Percentiles rank a stretch among this genome's conserved stretches.
Conservation (phyloP, 2,329 filamentous ascomycete species). For the Diaporthe caulivora region DNA sequence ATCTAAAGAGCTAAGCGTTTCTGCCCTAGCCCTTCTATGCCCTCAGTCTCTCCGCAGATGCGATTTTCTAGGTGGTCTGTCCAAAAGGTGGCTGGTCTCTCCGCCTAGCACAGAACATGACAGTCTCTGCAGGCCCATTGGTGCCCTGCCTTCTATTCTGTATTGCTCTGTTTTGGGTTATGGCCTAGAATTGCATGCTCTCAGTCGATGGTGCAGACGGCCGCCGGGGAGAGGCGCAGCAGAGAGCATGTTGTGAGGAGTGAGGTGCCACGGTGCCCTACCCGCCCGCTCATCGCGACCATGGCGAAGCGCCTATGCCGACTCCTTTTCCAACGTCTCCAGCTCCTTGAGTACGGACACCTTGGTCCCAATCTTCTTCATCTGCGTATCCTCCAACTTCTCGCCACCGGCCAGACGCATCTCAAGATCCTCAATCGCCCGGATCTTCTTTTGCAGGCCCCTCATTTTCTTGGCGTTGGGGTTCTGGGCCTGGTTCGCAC, state of each 20-base stretch:
- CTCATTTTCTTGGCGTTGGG: conserved; percentile 96
- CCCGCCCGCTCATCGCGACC: neutral
- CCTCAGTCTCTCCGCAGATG: conserved; percentile 11
- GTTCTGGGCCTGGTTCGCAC: conserved; percentile 58
- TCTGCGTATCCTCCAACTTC: conserved; percentile 97
- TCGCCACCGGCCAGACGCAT: conserved; percentile 95
- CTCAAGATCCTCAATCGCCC: conserved; percentile 97
- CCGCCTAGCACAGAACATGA: neutral
- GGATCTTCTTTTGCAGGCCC: conserved; percentile 94
- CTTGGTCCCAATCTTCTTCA: conserved; percentile 98
- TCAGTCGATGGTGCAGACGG: neutral
- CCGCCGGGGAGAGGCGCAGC: conserved; percentile 14
- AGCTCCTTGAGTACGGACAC: conserved; percentile 86
- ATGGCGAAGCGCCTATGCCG: neutral
- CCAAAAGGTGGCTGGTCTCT: conserved; percentile 5
- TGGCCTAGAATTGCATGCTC: neutral
- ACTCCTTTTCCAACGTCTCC: conserved; percentile 65
- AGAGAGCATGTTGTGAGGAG: neutral
- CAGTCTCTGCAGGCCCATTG: neutral
- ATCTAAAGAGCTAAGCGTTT: neutral
- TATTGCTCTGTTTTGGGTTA: neutral
- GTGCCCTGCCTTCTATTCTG: neutral
- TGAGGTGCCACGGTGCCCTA: neutral
- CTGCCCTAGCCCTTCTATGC: conserved; percentile 20
- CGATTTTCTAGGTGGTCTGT: conserved; percentile 18